Evolutionary conservation across 2,329 filamentous ascomycete genomes (phyloP).

Genomic region (Chalaropsis ovoidea): DNA sequence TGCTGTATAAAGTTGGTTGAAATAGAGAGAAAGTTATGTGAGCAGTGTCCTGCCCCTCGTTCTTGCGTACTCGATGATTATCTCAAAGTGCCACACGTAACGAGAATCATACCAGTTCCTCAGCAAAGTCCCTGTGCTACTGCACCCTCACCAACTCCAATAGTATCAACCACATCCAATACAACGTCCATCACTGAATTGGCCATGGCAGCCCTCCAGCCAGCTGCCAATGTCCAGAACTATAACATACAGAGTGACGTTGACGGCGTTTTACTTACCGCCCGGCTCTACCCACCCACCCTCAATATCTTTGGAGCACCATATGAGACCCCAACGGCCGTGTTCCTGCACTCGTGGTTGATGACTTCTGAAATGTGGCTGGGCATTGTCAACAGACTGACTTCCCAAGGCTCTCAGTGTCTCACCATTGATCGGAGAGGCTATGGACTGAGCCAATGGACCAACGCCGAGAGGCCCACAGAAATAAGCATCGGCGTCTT

Average conservation of each 20-base stretch:
- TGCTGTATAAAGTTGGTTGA: too few relatives aligned
- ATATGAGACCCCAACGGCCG: slow-evolving; percentile 8
- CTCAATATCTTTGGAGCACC: neutral
- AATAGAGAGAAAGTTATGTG: too few relatives aligned
- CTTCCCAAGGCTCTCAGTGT: slow-evolving; percentile 1
- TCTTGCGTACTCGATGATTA: too few relatives aligned
- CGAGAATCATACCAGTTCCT: too few relatives aligned
- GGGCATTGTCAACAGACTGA: neutral
- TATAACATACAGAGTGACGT: slow-evolving; percentile 3
- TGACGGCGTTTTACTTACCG: slow-evolving; percentile 2
- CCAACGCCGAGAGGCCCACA: neutral
- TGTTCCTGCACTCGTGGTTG: slow-evolving; percentile 19
- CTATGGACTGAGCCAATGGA: slow-evolving; percentile 13
- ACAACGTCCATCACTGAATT: neutral
- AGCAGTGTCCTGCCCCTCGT: too few relatives aligned
- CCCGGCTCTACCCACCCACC: neutral
- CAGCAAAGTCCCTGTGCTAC: too few relatives aligned
- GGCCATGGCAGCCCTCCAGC: neutral
- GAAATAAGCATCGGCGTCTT: neutral
- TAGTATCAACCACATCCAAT: neutral
- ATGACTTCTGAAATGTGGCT: slow-evolving; percentile 17
- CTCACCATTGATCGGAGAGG: slow-evolving; percentile 17
- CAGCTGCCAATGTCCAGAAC: neutral
- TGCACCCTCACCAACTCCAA: too few relatives aligned
- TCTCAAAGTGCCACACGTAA: too few relatives aligned